Conservation (phyloP, 2,329 filamentous ascomycete species). For the Colletotrichum simmondsii region DNA sequence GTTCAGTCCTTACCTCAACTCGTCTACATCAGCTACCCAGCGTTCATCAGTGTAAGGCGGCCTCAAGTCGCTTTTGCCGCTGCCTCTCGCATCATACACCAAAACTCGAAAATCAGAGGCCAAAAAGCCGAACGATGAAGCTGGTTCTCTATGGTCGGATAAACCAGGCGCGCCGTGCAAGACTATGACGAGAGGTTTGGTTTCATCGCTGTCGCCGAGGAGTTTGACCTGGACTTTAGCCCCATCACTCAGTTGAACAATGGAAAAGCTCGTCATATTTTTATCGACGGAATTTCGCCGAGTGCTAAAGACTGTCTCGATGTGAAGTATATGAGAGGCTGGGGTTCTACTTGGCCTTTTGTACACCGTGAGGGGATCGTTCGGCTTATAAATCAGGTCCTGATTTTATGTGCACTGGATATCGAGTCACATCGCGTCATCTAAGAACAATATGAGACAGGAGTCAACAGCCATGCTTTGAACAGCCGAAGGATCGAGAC, state of each 20-base stretch:
- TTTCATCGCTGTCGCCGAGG: constrained; percentile 31
- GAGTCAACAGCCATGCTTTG: background rate
- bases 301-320: no score
- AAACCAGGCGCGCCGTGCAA: constrained; percentile 39
- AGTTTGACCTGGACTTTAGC: constrained; percentile 34
- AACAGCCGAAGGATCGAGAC: background rate
- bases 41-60: constrained; percentile 38
- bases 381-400: background rate
- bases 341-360: background rate
- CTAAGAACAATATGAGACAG: background rate
- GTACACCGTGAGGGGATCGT: background rate
- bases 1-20: constrained; percentile 34
- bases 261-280: background rate
- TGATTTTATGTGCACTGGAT: background rate
- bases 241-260: constrained; percentile 35
- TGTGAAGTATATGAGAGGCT: no score
- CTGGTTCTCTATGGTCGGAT: constrained; percentile 37
- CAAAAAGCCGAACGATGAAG: constrained; percentile 37
- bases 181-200: constrained; percentile 37
- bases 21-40: constrained; percentile 40
- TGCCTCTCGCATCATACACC: constrained; percentile 40
- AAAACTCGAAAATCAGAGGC: constrained; percentile 36
- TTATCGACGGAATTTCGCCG: no score
- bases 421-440: background rate
- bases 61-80: constrained; percentile 38